Percentiles rank a stretch among this genome's conserved stretches.
phyloP scores from a whole-genome alignment of 1,284 basidiomycete species.

The Anthracocystis walkeri region DNA sequence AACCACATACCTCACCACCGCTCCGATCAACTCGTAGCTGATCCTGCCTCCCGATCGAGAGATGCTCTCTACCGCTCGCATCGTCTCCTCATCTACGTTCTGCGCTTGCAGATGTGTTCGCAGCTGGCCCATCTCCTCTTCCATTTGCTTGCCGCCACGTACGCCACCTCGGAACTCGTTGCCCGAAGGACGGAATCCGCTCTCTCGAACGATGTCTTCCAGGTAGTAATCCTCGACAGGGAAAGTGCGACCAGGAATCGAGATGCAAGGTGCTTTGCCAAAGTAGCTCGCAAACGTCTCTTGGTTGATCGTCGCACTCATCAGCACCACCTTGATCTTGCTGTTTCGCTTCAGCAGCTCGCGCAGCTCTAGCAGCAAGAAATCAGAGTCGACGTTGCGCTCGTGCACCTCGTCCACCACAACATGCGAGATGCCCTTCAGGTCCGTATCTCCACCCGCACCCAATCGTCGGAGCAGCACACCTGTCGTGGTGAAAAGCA shows the following conservation, averaged over 20 bases:
- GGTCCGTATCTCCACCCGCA: constrained; percentile 78
- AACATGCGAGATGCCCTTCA: constrained; percentile 83
- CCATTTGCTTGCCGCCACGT: constrained; percentile 53
- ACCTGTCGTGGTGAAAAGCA: constrained; percentile 93
- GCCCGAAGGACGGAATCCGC: constrained; percentile 66
- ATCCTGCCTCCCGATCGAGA: constrained; percentile 75
- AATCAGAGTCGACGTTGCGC: constrained; percentile 88
- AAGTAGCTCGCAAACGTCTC: constrained; percentile 57
- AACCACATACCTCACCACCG: constrained; percentile 78
- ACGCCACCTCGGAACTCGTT: constrained; percentile 51
- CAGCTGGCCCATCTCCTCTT: constrained; percentile 71
- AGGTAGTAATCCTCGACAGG: constrained; percentile 67
- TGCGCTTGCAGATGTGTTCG: constrained; percentile 73
- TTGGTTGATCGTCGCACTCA: constrained; percentile 64
- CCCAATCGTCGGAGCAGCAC: constrained; percentile 82
- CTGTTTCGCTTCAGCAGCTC: constrained; percentile 80
- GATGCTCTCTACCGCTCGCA: constrained; percentile 76
- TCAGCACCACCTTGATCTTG: constrained; percentile 79
- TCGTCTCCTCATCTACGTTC: constrained; percentile 74
- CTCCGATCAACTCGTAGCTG: constrained; percentile 82
- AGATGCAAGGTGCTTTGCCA: constrained; percentile 79
- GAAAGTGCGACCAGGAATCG: constrained; percentile 78
- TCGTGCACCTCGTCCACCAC: constrained; percentile 95
- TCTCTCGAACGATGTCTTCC: constrained; percentile 58
- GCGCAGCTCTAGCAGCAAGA: constrained; percentile 84